Percentiles rank a stretch among this genome's conserved stretches.
Evolutionary conservation across 2,329 filamentous ascomycete species (phyloP).

Genomic region (Hortaea werneckii): DNA sequence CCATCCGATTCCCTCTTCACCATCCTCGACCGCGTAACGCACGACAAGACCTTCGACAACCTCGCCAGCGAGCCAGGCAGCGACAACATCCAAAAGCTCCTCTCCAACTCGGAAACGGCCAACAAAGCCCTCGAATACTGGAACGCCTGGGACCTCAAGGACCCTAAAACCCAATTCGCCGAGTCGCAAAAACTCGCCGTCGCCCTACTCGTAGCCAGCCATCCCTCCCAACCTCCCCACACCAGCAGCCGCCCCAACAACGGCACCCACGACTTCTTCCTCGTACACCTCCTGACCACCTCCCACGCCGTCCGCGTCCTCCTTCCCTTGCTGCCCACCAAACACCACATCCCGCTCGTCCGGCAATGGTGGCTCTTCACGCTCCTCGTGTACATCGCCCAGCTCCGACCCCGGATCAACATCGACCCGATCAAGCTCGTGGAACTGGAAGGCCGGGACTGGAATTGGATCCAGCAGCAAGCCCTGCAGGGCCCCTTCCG

Average conservation of each 20-base stretch:
- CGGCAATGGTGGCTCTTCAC: constrained; percentile 85
- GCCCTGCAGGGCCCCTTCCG: constrained; percentile 58
- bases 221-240: constrained; percentile 41
- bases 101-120: constrained; percentile 62
- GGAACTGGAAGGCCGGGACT: constrained; percentile 56
- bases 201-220: constrained; percentile 47
- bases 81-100: constrained; percentile 57
- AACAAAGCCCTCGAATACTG: constrained; percentile 72
- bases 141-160: constrained; percentile 70
- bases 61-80: constrained; percentile 50
- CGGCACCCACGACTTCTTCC: constrained; percentile 62
- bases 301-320: constrained; percentile 83
- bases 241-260: constrained; percentile 31
- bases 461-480: constrained; percentile 65
- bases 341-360: constrained; percentile 63
- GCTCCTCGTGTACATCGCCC: constrained; percentile 65
- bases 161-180: constrained; percentile 65
- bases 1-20: constrained; percentile 53
- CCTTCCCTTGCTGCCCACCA: constrained; percentile 62
- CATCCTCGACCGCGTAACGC: constrained; percentile 58
- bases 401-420: constrained; percentile 62
- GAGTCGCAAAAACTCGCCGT: constrained; percentile 52
- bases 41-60: constrained; percentile 60
- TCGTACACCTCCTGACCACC: constrained; percentile 72
- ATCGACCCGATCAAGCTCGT: constrained; percentile 51